A percentile compares a stretch with the other conserved stretches of the same genome.
Evolutionary conservation across 768 basidiomycete genomes (phyloP).

Genomic region (Panaeolus papilionaceus): DNA sequence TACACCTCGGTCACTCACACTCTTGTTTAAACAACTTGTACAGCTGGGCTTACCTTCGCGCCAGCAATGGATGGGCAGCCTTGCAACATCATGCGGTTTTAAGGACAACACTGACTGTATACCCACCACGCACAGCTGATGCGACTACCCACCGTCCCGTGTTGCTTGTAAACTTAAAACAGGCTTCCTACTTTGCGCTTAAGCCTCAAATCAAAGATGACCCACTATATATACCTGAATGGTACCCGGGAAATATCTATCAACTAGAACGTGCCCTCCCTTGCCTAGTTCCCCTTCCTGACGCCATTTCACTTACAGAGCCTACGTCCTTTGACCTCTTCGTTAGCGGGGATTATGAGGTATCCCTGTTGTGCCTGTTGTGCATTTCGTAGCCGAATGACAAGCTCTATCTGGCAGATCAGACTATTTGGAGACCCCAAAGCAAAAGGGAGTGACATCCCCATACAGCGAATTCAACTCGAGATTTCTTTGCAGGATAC

Average conservation of each 20-base stretch:
- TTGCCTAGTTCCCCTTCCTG: conserved; percentile 56
- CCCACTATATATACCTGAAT: conserved; percentile 46
- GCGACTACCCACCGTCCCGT: conserved; percentile 39
- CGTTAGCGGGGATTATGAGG: conserved; percentile 88
- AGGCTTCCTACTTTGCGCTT: conserved; percentile 80
- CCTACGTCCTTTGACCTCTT: conserved; percentile 71
- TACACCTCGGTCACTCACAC: background rate
- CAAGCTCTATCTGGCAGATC: conserved; percentile 51
- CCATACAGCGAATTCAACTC: conserved; percentile 63
- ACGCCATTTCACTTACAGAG: conserved; percentile 41
- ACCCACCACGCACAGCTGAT: conserved; percentile 43
- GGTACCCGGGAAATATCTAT: conserved; percentile 93
- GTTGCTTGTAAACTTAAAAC: conserved; percentile 65
- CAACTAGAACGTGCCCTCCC: conserved; percentile 58
- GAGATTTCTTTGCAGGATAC: conserved; percentile 42
- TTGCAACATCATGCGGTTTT: conserved; percentile 82
- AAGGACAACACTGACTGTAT: conserved; percentile 64
- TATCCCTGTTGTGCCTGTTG: conserved; percentile 26
- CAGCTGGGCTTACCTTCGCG: conserved; percentile 77
- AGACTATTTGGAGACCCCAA: conserved; percentile 83
- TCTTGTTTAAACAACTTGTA: conserved; percentile 11
- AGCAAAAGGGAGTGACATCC: conserved; percentile 45
- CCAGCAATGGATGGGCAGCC: conserved; percentile 86
- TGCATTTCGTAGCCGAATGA: no score
- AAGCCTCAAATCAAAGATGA: conserved; percentile 44